Percentiles rank a stretch among this genome's conserved stretches.
Conservation (phyloP, 306 rosid species). For the Vigna trinervia region DNA sequence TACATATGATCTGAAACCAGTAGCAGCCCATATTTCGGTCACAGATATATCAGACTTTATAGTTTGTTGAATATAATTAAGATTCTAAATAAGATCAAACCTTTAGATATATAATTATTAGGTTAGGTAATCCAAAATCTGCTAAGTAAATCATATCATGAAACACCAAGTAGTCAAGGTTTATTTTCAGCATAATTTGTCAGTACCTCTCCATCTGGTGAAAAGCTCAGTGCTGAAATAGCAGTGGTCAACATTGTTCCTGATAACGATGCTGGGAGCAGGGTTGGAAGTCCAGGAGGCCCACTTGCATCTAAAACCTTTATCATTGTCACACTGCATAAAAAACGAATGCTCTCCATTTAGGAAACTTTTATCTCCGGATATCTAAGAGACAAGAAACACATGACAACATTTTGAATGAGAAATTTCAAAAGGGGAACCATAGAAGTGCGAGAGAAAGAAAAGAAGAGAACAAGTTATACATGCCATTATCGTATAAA, state of each 20-base stretch:
- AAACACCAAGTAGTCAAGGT: conserved; percentile 38
- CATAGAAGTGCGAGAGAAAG: background rate
- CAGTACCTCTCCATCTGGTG: conserved; percentile 98
- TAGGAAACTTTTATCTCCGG: conserved; percentile 40
- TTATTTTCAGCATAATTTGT: conserved; percentile 15
- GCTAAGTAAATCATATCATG: conserved; percentile 32
- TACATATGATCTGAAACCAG: conserved; percentile 20
- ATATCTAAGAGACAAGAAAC: conserved; percentile 15
- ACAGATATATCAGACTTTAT: no score
- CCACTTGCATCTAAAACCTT: conserved; percentile 97
- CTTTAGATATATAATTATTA: background rate
- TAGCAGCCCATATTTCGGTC: no score
- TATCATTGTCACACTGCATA: conserved; percentile 70
- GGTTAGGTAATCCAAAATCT: conserved; percentile 19
- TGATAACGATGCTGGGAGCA: conserved; percentile 69
- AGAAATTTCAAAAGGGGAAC: conserved; percentile 29
- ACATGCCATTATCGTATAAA: conserved; percentile 24
- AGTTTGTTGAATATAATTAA: no score
- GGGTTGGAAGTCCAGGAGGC: conserved; percentile 98
- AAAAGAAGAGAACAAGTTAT: conserved; percentile 15
- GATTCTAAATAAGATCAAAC: no score
- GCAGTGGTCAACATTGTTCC: conserved; percentile 66
- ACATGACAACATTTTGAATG: conserved; percentile 27
- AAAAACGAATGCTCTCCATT: conserved; percentile 37
- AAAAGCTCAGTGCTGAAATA: conserved; percentile 91